Evolutionary conservation across 1,284 basidiomycete species (phyloP).

Genomic region (Athelia psychrophila): DNA sequence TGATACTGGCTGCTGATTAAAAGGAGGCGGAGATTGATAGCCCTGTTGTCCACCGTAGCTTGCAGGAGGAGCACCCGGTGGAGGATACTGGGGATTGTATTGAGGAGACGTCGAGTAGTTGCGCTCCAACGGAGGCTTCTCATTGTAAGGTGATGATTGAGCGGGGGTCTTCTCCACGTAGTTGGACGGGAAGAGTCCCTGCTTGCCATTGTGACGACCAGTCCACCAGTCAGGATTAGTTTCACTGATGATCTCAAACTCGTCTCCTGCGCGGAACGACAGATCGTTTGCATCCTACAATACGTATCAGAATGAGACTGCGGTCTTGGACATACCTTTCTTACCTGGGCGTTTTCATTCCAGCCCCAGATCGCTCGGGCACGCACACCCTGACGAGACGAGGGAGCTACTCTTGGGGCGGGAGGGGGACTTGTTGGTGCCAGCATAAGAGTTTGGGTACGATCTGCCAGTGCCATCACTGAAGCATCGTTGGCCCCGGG

Average conservation of each 20-base stretch:
- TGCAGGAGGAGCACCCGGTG: conserved; percentile 14
- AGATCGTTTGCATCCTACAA: conserved; percentile 58
- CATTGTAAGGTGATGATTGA: conserved; percentile 7
- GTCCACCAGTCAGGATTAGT: conserved; percentile 61
- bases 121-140: background rate
- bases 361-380: conserved; percentile 64
- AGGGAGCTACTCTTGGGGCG: conserved; percentile 22
- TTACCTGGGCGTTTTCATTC: conserved; percentile 39
- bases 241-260: conserved; percentile 53
- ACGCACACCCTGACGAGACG: conserved; percentile 28
- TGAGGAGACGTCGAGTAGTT: background rate
- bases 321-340: conserved; percentile 30
- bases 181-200: conserved; percentile 56
- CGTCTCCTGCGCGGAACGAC: conserved; percentile 47
- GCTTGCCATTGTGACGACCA: conserved; percentile 43
- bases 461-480: conserved; percentile 20
- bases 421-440: conserved; percentile 16
- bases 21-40: conserved; percentile 11
- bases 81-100: background rate
- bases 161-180: conserved; percentile 50
- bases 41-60: conserved; percentile 13
- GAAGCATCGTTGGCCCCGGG: conserved; percentile 21
- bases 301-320: conserved; percentile 7
- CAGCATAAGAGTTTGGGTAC: conserved; percentile 20
- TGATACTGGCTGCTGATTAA: conserved; percentile 13